Evolutionary conservation across 1,139 yeast species (phyloP).

Genomic region (Lodderomyces jiufengensis): DNA sequence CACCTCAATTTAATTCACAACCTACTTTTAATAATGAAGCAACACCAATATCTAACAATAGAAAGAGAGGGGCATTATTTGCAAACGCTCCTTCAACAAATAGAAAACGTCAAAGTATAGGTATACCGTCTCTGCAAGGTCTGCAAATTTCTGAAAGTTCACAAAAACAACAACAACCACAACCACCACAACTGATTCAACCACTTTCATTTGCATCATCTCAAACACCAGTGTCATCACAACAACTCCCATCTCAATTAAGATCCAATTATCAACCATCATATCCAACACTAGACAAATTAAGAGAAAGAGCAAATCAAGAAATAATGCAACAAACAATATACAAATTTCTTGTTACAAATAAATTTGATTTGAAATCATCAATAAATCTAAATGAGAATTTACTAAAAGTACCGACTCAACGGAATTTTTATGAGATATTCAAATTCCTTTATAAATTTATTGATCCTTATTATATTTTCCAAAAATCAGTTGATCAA

Average conservation of each 20-base stretch:
- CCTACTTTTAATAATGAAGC: conserved; percentile 1
- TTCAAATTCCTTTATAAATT: conserved; percentile 77
- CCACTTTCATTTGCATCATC: conserved; percentile 10
- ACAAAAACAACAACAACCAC: conserved; percentile 7
- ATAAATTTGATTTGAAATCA: conserved; percentile 71
- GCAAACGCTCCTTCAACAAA: conserved; percentile 39
- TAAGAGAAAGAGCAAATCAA: conserved; percentile 71
- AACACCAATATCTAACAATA: conserved; percentile 14
- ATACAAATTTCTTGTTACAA: conserved; percentile 56
- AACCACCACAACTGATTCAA: conserved; percentile 5
- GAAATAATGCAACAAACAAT: conserved; percentile 61
- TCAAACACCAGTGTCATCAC: conserved; percentile 10
- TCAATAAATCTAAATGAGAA: conserved; percentile 65
- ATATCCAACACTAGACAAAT: conserved; percentile 49
- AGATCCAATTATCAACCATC: conserved; percentile 23
- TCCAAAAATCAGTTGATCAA: conserved; percentile 59
- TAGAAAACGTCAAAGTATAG: conserved; percentile 30
- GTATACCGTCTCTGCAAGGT: conserved; percentile 11
- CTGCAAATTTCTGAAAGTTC: conserved; percentile 3
- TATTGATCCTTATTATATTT: conserved; percentile 76
- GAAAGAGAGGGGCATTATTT: conserved; percentile 31
- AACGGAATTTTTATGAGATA: conserved; percentile 74
- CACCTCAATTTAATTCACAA: conserved; percentile 3
- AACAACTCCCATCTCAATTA: conserved; percentile 9
- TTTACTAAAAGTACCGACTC: conserved; percentile 76